phyloP scores from a whole-genome alignment of 371 early-diverging fungal species.

The Lichtheimia ornata region DNA sequence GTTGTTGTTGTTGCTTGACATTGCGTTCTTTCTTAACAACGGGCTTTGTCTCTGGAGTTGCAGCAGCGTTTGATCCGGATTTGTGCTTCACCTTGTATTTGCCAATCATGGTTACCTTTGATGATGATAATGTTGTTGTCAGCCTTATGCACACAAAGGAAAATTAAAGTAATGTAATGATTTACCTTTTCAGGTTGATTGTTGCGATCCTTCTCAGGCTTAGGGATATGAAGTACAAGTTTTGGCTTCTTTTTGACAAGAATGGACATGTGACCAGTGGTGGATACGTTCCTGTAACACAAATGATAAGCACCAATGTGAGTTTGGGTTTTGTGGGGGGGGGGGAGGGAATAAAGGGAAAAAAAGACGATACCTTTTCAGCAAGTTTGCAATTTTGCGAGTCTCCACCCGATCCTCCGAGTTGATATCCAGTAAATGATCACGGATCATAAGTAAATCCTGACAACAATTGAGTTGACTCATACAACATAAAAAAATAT shows the following conservation, averaged over 20 bases:
- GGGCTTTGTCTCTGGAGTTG: not conserved
- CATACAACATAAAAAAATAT: not conserved
- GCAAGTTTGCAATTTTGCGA: slow-evolving; percentile 9
- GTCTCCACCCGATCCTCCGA: slow-evolving; percentile 4
- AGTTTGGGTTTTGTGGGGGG: no score
- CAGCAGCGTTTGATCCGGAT: not conserved
- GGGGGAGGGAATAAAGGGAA: not conserved
- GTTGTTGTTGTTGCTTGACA: not conserved
- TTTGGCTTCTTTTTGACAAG: slow-evolving; percentile 1
- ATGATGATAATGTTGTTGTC: no score
- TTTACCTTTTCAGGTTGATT: not conserved
- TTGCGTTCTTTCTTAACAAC: not conserved
- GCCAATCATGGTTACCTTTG: not conserved
- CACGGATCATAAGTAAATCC: slow-evolving; percentile 6
- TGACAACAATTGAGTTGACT: slow-evolving; percentile 3
- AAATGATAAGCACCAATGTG: not conserved
- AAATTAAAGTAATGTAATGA: no score
- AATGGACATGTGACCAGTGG: not conserved
- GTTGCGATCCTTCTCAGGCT: not conserved
- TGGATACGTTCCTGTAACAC: slow-evolving; percentile 2
- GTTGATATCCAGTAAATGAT: slow-evolving; percentile 4
- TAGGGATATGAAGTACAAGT: not conserved
- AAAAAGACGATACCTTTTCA: not conserved
- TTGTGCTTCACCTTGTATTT: not conserved
- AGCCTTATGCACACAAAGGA: no score